These are phyloP conservation scores for Lachnellula arida DNA, from an alignment of 2,329 filamentous ascomycete species.

Conservation along the genomic window DNA sequence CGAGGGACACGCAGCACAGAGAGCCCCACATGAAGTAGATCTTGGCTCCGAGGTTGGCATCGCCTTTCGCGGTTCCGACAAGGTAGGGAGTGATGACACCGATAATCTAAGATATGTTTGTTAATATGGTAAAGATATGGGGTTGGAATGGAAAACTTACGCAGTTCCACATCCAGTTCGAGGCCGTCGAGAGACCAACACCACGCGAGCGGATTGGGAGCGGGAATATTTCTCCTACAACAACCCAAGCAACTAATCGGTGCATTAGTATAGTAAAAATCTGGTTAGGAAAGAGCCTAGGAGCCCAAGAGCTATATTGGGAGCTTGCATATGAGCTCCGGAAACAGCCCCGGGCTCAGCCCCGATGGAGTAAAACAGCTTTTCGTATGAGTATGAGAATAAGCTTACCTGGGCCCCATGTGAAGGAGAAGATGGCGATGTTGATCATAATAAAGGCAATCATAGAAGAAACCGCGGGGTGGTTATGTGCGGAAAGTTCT, in stretches of 20 bases:
- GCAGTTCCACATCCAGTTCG: slow-evolving; percentile 88
- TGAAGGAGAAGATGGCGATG: slow-evolving; percentile 88
- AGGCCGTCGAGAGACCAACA: slow-evolving; percentile 80
- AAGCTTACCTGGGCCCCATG: slow-evolving; percentile 63
- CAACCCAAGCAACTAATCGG: slow-evolving; percentile 54
- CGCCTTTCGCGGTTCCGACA: too few species aligned
- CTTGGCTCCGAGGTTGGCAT: slow-evolving; percentile 65
- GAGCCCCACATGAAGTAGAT: slow-evolving; percentile 73
- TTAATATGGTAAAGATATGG: too few species aligned
- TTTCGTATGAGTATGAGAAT: too few species aligned
- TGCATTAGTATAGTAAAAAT: too few species aligned
- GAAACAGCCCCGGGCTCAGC: too few species aligned
- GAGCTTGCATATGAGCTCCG: too few species aligned
- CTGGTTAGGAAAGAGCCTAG: too few species aligned
- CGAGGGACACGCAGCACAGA: slow-evolving; percentile 64
- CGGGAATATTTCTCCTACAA: slow-evolving; percentile 89
- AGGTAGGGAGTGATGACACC: too few species aligned
- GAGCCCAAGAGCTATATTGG: too few species aligned
- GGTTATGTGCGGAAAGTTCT: slow-evolving; percentile 49
- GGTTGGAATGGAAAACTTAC: slow-evolving; percentile 27
- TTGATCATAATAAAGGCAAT: slow-evolving; percentile 88
- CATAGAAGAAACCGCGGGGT: slow-evolving; percentile 57
- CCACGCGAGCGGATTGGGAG: slow-evolving; percentile 84
- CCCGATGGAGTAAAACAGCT: too few species aligned
- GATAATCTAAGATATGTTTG: too few species aligned